Evolutionary conservation across 129 eudicot species (phyloP), one percentile per base, ranked within the genome.

Genomic region (Calendula officinalis): DNA sequence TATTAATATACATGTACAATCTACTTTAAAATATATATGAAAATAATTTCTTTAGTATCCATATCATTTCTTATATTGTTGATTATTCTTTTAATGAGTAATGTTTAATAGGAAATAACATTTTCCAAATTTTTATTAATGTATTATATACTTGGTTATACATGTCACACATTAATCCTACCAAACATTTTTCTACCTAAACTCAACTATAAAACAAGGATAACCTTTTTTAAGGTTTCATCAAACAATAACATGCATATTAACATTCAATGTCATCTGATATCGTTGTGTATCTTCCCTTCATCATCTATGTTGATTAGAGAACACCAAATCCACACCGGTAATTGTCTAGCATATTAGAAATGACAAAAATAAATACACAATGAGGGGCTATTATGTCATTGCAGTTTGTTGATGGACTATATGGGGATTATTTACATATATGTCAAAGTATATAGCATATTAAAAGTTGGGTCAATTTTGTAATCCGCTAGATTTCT

Each of bases 181-280:
- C 74, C 74, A 69, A 34, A 68, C 56, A 56, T 68, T 10, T 51
- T 66, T 40, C 51, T 55, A 11, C 61, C 71, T 52, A 52, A 66
- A 22, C 52, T 66, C 22, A 66, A 52, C 71, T 6, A 51, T 6
- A 6, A 27, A 7, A 17, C 1, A 52, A 7, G 41, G 50, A 53
- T 54, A 41, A 66, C 39, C 40, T 54, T 67, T 38, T 16, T 66
- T 11, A 22, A 36, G 27, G 30, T 39, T 51, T 50, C 35, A 22
- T 51, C 30, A 16, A 6, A 37, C 1, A 27, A 38, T 15, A 36
- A 22, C 22, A 36, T 65, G 70, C 47, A 35, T 47, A 17, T 64
- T 38, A 8, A 48, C 17, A 65, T 41, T 5, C 45, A 43, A 34
- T 32, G 34, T 39, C n/a, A 17, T 38, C 39, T 38, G 3, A 14